phyloP scores from a whole-genome alignment of 495 filamentous ascomycete genomes.

The Daldinia caldariorum region DNA sequence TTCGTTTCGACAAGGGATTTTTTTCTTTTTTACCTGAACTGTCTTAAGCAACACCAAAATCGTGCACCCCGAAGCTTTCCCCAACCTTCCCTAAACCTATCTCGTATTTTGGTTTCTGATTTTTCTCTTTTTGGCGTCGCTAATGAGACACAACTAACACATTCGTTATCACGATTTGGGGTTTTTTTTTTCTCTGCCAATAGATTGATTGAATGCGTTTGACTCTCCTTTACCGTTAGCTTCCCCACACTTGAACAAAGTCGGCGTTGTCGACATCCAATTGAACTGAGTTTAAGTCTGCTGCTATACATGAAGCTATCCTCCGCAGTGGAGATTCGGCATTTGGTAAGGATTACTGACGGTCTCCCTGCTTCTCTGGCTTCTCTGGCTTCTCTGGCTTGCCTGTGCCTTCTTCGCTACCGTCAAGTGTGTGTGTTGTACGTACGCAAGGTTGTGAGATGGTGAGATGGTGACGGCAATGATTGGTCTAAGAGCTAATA shows the following conservation, averaged over 20 bases:
- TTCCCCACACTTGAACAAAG: conserved; percentile 25
- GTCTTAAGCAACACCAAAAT: conserved; percentile 1
- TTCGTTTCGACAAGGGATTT: neutral
- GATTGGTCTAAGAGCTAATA: conserved; percentile 36
- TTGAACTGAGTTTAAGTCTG: conserved; percentile 17
- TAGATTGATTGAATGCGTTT: conserved; percentile 27
- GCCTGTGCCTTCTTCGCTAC: conserved; percentile 3
- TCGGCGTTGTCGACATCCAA: conserved; percentile 24
- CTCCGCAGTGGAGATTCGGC: conserved; percentile 37
- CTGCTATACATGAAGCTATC: conserved; percentile 14
- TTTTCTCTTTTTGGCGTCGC: neutral
- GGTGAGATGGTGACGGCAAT: conserved; percentile 11
- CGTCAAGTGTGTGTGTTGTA: conserved; percentile 14
- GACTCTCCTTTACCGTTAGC: conserved; percentile 21
- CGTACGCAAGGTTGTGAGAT: conserved; percentile 8
- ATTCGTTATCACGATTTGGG: conserved; percentile 10
- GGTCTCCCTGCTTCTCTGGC: neutral
- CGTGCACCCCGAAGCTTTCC: neutral
- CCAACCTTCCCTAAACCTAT: conserved; percentile 7
- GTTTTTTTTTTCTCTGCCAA: conserved; percentile 26
- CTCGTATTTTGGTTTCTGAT: conserved; percentile 11
- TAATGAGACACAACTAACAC: neutral
- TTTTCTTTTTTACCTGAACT: too few relatives aligned
- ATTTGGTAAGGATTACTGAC: conserved; percentile 20
- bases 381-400: neutral